Conservation (phyloP, 208 protist species). For the Borovskyia barvae region DNA sequence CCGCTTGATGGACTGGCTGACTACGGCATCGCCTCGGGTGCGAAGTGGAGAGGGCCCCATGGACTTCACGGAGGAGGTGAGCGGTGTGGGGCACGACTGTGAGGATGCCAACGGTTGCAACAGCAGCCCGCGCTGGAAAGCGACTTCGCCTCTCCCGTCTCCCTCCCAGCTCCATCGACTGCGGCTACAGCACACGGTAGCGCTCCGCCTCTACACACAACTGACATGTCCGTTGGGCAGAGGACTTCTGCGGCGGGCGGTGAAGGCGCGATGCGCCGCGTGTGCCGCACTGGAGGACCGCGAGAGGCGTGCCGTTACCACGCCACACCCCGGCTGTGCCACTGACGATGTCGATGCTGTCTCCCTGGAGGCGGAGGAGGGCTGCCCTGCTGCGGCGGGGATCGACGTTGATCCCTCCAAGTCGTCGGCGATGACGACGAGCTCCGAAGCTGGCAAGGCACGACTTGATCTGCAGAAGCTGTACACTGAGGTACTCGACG, state of each 20-base stretch:
- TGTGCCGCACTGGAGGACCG: slow-evolving; percentile 18
- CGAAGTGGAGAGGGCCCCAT: not conserved
- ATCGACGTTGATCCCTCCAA: too few relatives aligned
- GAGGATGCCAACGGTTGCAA: too few relatives aligned
- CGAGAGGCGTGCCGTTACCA: not conserved
- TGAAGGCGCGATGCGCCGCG: slow-evolving; percentile 8
- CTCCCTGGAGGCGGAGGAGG: not conserved
- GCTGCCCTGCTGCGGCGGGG: too few relatives aligned
- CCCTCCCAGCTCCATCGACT: not conserved
- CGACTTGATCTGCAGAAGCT: slow-evolving; percentile 20
- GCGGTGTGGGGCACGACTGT: too few relatives aligned
- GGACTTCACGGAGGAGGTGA: too few relatives aligned
- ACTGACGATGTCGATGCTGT: not conserved
- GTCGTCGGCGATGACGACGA: not conserved
- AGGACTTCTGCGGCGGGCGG: slow-evolving; percentile 7
- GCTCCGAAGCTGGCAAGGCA: slow-evolving; percentile 3
- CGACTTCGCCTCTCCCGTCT: not conserved
- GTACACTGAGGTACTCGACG: slow-evolving; percentile 8
- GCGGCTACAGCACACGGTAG: slow-evolving; percentile 24
- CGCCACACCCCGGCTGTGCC: not conserved
- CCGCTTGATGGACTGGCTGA: slow-evolving; percentile 17
- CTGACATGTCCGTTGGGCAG: slow-evolving; percentile 23
- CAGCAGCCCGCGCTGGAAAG: not conserved
- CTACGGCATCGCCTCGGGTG: not conserved
- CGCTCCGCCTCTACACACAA: slow-evolving; percentile 25